A percentile compares a stretch with the other conserved stretches of the same genome.
Conservation (phyloP, 306 rosid genomes). For the Elaeagnus macrophylla region DNA sequence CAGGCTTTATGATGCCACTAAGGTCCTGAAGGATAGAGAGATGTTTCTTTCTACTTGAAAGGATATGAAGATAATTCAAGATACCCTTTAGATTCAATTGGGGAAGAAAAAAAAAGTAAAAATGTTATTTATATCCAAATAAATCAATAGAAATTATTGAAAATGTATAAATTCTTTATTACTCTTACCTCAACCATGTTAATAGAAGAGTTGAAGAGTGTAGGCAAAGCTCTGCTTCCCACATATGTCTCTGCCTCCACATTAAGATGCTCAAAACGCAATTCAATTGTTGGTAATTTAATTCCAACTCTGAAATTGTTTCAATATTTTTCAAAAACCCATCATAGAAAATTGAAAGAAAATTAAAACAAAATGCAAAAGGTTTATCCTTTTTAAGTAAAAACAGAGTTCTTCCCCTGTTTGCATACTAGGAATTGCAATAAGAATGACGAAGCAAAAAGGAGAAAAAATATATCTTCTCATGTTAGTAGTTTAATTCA, state of each 20-base stretch:
- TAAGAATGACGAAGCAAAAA: too few relatives aligned
- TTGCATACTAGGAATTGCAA: too few relatives aligned
- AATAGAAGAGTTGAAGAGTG: conserved; percentile 7
- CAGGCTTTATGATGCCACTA: conserved; percentile 37
- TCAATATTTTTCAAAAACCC: not conserved
- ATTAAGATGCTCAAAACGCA: conserved; percentile 42
- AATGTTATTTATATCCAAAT: not conserved
- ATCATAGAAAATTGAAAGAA: not conserved
- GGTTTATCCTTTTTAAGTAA: not conserved
- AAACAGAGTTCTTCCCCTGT: not conserved
- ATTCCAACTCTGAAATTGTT: conserved; percentile 49
- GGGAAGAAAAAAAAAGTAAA: not conserved
- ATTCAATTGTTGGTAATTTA: conserved; percentile 46
- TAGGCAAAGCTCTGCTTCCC: conserved; percentile 34
- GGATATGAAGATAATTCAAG: conserved; percentile 19
- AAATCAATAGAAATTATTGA: not conserved
- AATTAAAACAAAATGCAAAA: not conserved
- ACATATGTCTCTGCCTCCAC: conserved; percentile 37
- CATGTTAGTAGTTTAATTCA: too few relatives aligned
- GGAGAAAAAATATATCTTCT: too few relatives aligned
- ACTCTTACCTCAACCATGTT: conserved; percentile 19
- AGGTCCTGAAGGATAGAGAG: conserved; percentile 26
- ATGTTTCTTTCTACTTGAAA: conserved; percentile 26
- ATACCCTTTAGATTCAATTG: conserved; percentile 17
- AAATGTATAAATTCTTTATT: too few relatives aligned